phyloP scores from a whole-genome alignment of 2,329 filamentous ascomycete genomes.

The Fusarium sororula region DNA sequence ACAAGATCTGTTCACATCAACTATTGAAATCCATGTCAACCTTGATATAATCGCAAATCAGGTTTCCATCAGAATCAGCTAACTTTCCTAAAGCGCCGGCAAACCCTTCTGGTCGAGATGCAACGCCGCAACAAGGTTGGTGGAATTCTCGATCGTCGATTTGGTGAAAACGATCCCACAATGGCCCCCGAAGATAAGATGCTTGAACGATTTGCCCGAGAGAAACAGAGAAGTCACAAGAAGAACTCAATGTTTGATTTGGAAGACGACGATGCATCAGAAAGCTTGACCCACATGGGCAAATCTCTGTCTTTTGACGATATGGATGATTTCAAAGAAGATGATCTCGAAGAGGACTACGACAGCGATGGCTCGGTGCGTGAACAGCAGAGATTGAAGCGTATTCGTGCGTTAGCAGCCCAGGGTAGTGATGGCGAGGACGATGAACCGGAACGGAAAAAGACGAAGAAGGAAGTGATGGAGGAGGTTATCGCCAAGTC shows the following conservation, averaged over 20 bases:
- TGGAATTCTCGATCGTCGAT: constrained; percentile 89
- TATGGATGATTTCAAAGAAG: constrained; percentile 81
- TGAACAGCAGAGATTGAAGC: constrained; percentile 64
- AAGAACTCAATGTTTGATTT: constrained; percentile 87
- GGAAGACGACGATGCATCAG: constrained; percentile 74
- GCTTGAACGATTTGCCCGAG: constrained; percentile 87
- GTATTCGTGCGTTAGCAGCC: constrained; percentile 57
- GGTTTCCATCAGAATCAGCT: constrained; percentile 6
- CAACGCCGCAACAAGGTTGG: constrained; percentile 90
- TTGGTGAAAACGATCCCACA: constrained; percentile 93
- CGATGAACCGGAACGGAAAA: constrained; percentile 81
- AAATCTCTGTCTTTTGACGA: constrained; percentile 73
- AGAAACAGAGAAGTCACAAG: constrained; percentile 82
- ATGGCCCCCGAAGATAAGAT: constrained; percentile 95
- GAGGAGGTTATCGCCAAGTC: constrained; percentile 98
- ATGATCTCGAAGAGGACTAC: constrained; percentile 70
- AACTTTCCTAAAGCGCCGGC: constrained; percentile 65
- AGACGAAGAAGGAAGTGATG: constrained; percentile 97
- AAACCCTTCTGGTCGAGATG: constrained; percentile 89
- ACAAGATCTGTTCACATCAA: not conserved
- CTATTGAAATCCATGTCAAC: not conserved
- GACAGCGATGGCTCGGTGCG: constrained; percentile 67
- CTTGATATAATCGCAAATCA: not conserved
- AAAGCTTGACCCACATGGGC: constrained; percentile 84
- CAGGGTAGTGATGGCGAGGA: constrained; percentile 60